phyloP scores from a whole-genome alignment of 2,329 filamentous ascomycete genomes.

The Microdochium nivale region DNA sequence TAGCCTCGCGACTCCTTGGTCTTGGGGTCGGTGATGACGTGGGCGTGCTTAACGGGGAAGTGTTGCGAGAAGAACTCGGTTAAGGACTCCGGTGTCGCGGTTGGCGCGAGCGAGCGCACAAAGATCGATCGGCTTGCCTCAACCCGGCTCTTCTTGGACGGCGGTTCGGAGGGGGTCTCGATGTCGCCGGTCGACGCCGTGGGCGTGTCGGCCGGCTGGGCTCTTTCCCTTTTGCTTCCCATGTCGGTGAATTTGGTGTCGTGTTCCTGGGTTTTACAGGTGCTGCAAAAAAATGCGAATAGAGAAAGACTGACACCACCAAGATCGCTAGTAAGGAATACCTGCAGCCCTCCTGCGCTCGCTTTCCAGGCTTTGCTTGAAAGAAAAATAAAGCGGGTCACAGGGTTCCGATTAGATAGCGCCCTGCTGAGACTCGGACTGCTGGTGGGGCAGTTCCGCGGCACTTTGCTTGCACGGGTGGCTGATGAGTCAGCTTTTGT shows the following conservation, averaged over 20 bases:
- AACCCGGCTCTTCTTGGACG: conserved; percentile 47
- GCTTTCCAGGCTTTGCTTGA: background rate
- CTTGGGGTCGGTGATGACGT: conserved; percentile 77
- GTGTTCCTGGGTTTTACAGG: background rate
- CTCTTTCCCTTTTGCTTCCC: conserved; percentile 11
- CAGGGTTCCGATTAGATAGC: background rate
- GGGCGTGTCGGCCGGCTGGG: conserved; percentile 6
- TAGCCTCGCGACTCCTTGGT: conserved; percentile 88
- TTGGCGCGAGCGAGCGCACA: conserved; percentile 74
- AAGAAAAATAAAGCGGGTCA: conserved; percentile 13
- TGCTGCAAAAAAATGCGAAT: background rate
- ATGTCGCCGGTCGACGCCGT: conserved; percentile 4
- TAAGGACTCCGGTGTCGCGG: conserved; percentile 71
- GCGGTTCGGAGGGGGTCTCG: conserved; percentile 16
- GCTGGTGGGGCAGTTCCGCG: background rate
- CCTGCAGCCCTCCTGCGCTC: background rate
- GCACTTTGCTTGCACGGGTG: too few species aligned
- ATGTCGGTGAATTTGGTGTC: background rate
- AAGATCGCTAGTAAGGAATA: background rate
- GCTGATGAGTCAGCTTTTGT: background rate
- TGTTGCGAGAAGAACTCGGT: conserved; percentile 89
- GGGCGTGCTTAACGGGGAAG: conserved; percentile 91
- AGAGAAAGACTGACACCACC: background rate
- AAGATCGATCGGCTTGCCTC: conserved; percentile 71
- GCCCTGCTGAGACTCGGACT: background rate